A percentile compares a stretch with the other conserved stretches of the same genome.
Conservation (phyloP, 805 yeast genomes). For the Metschnikowia peoriensis region DNA sequence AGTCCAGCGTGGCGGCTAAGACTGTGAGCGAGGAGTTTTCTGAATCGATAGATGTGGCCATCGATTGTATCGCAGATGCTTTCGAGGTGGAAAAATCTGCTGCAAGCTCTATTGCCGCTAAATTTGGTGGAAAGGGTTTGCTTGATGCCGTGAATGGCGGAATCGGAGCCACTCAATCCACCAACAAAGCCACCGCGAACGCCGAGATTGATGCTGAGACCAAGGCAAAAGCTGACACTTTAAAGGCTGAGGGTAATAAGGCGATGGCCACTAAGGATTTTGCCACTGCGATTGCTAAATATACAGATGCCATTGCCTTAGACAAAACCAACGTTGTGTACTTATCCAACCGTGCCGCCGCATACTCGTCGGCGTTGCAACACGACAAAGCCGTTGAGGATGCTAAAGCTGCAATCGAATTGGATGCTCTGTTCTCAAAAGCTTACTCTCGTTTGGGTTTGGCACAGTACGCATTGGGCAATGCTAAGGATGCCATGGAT, state of each 20-base stretch:
- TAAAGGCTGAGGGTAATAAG: slow-evolving; percentile 86
- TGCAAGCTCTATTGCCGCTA: slow-evolving; percentile 27
- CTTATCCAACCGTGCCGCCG: slow-evolving; percentile 95
- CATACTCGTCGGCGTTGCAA: slow-evolving; percentile 74
- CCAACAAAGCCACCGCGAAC: slow-evolving; percentile 20
- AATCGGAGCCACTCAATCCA: slow-evolving; percentile 22
- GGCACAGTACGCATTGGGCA: slow-evolving; percentile 93
- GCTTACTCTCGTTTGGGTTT: slow-evolving; percentile 94
- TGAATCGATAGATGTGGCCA: slow-evolving; percentile 91
- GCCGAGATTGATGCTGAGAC: slow-evolving; percentile 49
- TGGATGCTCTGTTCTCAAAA: slow-evolving; percentile 80
- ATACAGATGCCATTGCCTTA: slow-evolving; percentile 74
- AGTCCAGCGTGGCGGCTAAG: slow-evolving; percentile 55
- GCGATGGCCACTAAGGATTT: slow-evolving; percentile 79
- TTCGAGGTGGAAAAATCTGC: slow-evolving; percentile 61
- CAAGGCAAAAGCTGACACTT: slow-evolving; percentile 73
- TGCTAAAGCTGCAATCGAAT: slow-evolving; percentile 75
- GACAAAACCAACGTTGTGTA: slow-evolving; percentile 77
- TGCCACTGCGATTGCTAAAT: slow-evolving; percentile 67
- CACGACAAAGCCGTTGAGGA: slow-evolving; percentile 79
- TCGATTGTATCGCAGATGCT: slow-evolving; percentile 88
- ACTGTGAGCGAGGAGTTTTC: slow-evolving; percentile 72
- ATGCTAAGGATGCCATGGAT: slow-evolving; percentile 81
- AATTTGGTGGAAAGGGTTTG: slow-evolving; percentile 50
- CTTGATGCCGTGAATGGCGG: slow-evolving; percentile 39